Evolutionary conservation across 352 stramenopile species (phyloP).

Genomic region (Globisporangium viniferum): DNA sequence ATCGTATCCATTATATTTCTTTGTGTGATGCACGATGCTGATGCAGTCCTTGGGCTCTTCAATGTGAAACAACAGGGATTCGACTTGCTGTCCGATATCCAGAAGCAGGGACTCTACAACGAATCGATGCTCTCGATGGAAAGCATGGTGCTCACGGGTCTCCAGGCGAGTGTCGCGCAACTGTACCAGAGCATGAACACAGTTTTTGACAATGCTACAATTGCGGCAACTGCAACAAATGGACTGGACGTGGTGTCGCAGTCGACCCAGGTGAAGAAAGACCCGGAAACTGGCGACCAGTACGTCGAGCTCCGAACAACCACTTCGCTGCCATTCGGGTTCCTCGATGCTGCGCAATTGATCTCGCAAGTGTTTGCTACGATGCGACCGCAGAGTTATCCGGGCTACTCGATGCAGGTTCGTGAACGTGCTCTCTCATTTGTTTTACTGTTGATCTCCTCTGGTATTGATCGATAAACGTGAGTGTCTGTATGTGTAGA

Average conservation of each 20-base stretch:
- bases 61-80: background rate
- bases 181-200: slow-evolving; percentile 8
- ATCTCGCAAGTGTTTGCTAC: slow-evolving; percentile 5
- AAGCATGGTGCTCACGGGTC: background rate
- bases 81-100: slow-evolving; percentile 4
- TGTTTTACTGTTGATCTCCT: background rate
- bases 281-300: background rate
- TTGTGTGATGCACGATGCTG: background rate
- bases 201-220: background rate
- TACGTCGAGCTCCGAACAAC: slow-evolving; percentile 10
- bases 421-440: background rate
- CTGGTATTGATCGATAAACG: background rate
- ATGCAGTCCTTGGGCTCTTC: background rate
- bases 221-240: background rate
- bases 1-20: background rate
- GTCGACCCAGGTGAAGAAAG: background rate
- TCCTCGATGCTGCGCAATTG: slow-evolving; percentile 11
- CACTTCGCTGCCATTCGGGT: background rate
- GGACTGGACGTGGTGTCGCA: background rate
- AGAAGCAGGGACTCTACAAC: slow-evolving; percentile 9
- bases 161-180: background rate
- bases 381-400: slow-evolving; percentile 10
- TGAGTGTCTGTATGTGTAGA: slow-evolving; percentile 1
- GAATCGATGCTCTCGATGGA: slow-evolving; percentile 1
- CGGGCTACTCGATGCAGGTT: slow-evolving; percentile 8